Percentiles rank a stretch among this genome's conserved stretches.
Conservation (phyloP, 306 rosid genomes). For the Bauhinia variegata region DNA sequence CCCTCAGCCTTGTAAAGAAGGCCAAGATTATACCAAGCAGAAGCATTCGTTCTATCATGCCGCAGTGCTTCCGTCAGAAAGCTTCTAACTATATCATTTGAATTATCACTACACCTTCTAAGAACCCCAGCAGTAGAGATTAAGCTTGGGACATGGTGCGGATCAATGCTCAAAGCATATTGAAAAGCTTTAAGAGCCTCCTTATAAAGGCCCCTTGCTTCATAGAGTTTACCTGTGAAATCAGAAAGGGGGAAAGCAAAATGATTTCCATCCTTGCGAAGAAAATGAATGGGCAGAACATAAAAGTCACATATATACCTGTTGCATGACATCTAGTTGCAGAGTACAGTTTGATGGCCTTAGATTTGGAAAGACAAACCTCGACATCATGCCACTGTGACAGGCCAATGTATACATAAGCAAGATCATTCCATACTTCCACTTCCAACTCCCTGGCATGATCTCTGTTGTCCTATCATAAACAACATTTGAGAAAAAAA, state of each 20-base stretch:
- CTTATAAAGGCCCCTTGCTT: constrained; percentile 67
- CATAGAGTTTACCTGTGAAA: constrained; percentile 61
- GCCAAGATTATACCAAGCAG: constrained; percentile 91
- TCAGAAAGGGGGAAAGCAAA: constrained; percentile 6
- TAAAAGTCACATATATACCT: constrained; percentile 47
- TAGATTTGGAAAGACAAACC: constrained; percentile 64
- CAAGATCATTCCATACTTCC: constrained; percentile 89
- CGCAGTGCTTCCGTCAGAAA: constrained; percentile 71
- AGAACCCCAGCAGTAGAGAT: constrained; percentile 66
- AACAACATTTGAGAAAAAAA: too few species aligned
- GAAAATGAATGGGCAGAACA: constrained; percentile 4
- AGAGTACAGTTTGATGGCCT: constrained; percentile 58
- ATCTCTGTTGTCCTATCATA: constrained; percentile 60
- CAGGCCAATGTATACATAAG: constrained; percentile 63
- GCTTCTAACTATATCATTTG: constrained; percentile 53
- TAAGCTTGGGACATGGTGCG: constrained; percentile 72
- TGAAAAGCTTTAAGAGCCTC: constrained; percentile 67
- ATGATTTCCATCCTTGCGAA: too few species aligned
- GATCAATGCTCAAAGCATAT: constrained; percentile 68
- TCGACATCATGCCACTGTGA: constrained; percentile 81
- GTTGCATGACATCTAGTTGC: constrained; percentile 70
- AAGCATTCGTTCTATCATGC: constrained; percentile 62
- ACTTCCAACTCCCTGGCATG: constrained; percentile 62
- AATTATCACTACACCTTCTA: constrained; percentile 40
- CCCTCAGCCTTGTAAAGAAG: constrained; percentile 7